Base-by-base conservation (phyloP, 139 green algal genomes). In the Pedinophyceae sp. region DNA sequence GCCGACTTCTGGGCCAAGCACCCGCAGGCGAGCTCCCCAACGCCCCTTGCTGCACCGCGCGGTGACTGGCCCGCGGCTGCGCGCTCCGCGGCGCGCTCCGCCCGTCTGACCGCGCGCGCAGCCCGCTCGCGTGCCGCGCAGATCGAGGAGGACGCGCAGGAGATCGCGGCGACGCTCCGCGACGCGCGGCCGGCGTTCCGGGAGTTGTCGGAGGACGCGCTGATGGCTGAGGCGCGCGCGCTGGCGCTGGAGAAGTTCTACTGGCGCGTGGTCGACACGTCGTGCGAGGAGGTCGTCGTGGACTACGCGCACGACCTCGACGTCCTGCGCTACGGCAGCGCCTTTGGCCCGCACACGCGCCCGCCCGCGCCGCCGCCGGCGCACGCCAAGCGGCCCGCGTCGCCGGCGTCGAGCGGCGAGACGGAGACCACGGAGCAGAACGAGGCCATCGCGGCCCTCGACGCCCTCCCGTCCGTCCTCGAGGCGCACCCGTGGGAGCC, bases 241-340 rank as follows among this genome's bases (percentile, higher is more conserved):
- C 20, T 4, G 18, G 20, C 18, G 24, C n/a, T 15, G 4, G 22
- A n/a, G n/a, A 29, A 15, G 4, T 17, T 30, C 7, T 53, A 30
- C 26, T 55, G 24, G 51, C 60, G 34, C 48, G 60, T 67, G 27
- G 60, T 61, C 38, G 39, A 54, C 7, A 54, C 34, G 15, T 56
- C 27, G 3, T 23, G 43, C 3, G 59, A 67, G 26, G 39, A 72
- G 34, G 55, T 75, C 18, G 41, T 34, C 2, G 65, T 70, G 20
- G 69, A 77, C 25, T 77, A 77, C 48, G 69, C 53, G 19, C 73
- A 69, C 57, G 66, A 77, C 54, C 26, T 73, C 7, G 65, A 77
- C 59, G 54, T 54, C 26, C 40, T 55, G 4, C 49, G 20, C 55
- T 73, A 50, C 26, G 48, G 25, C n/a, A 34, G 38, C 59, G 58